phyloP scores from a whole-genome alignment of 2,329 filamentous ascomycete species.

The Sclerotinia minor region DNA sequence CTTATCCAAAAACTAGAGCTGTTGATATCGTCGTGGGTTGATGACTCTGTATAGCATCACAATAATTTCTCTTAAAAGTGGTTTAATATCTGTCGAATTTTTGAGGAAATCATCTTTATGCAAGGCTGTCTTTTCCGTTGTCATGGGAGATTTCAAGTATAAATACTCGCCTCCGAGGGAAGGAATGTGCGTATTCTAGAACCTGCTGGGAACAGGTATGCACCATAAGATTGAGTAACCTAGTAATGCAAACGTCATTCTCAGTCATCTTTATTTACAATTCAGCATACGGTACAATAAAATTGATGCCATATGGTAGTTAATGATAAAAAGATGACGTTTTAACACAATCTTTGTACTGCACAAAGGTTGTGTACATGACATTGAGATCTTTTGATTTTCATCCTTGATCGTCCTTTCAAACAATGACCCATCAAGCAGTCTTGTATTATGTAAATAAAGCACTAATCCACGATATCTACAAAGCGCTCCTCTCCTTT shows the following conservation, averaged over 20 bases:
- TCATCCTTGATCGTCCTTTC: neutral
- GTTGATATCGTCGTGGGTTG: neutral
- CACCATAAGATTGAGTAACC: neutral
- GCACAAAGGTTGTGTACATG: too few relatives aligned
- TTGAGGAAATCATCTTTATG: neutral
- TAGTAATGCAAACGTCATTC: neutral
- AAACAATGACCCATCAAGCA: neutral
- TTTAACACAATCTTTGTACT: neutral
- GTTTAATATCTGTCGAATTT: neutral
- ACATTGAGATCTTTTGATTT: neutral
- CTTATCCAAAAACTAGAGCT: neutral
- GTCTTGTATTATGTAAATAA: slow-evolving; percentile 20
- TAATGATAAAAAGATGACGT: neutral
- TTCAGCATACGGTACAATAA: neutral
- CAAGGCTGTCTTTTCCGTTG: slow-evolving; percentile 5
- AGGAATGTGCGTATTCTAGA: slow-evolving; percentile 13
- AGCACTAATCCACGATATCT: slow-evolving; percentile 34
- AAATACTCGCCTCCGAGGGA: slow-evolving; percentile 9
- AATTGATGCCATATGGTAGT: neutral
- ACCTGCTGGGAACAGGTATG: slow-evolving; percentile 3
- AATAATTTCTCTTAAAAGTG: neutral
- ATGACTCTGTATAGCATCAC: neutral
- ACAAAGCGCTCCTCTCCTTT: slow-evolving; percentile 71
- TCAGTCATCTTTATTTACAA: neutral
- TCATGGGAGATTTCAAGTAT: slow-evolving; percentile 18